These are phyloP conservation scores for Trichophyton mentagrophytes DNA, from an alignment of 2,329 filamentous ascomycete genomes.

Conservation along the genomic window DNA sequence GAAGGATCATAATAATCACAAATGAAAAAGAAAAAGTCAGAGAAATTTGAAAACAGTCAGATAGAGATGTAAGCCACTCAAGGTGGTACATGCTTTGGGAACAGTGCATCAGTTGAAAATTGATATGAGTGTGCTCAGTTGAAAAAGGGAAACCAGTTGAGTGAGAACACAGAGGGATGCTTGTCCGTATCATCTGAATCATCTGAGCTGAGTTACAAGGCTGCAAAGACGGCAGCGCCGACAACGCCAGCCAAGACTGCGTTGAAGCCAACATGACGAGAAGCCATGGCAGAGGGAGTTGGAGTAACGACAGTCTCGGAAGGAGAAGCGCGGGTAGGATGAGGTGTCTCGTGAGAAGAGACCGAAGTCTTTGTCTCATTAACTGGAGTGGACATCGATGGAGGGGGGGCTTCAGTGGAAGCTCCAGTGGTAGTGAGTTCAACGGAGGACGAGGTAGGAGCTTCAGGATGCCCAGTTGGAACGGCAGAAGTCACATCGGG, in stretches of 20 bases:
- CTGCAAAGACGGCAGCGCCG: background rate
- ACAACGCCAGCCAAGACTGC: slow-evolving; percentile 2
- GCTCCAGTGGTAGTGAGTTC: background rate
- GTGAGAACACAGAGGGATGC: background rate
- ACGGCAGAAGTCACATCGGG: background rate
- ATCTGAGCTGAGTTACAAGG: background rate
- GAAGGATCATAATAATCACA: background rate
- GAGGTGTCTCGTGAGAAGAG: background rate
- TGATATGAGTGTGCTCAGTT: background rate
- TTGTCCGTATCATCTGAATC: background rate
- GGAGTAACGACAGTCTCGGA: background rate
- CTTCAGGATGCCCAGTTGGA: background rate
- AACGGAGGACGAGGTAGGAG: background rate
- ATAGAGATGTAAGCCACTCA: background rate
- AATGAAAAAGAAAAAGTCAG: background rate
- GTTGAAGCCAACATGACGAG: slow-evolving; percentile 1
- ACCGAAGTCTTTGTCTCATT: background rate
- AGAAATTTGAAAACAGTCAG: slow-evolving; percentile 1
- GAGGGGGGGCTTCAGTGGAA: background rate
- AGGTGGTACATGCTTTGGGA: background rate
- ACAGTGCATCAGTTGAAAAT: background rate
- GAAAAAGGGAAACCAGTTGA: background rate
- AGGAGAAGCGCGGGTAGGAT: background rate
- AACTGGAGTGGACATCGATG: background rate
- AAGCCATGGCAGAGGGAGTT: slow-evolving; percentile 6